These are phyloP conservation scores for Annulohypoxylon moriforme DNA, from an alignment of 495 filamentous ascomycete species.

Conservation along the genomic window DNA sequence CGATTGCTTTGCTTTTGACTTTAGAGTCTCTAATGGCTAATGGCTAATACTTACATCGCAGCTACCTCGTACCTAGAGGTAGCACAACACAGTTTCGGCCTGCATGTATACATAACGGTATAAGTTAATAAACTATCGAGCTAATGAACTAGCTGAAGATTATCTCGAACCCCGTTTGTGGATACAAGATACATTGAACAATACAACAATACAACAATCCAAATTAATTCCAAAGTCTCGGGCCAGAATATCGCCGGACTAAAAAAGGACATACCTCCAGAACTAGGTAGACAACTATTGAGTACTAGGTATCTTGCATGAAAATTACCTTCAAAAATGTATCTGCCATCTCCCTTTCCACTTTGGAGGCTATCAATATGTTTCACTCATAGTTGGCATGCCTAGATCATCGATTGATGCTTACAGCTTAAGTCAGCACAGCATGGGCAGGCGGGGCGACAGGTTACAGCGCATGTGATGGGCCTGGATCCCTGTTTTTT, in stretches of 20 bases:
- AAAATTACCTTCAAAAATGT: constrained; percentile 20
- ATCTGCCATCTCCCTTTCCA: constrained; percentile 27
- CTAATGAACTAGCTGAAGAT: constrained; percentile 2
- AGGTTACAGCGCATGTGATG: constrained; percentile 37
- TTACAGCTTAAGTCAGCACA: neutral
- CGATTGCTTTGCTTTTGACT: constrained; percentile 31
- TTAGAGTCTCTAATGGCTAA: neutral
- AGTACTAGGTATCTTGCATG: constrained; percentile 3
- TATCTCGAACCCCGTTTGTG: constrained; percentile 23
- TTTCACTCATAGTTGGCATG: constrained; percentile 29
- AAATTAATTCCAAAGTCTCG: constrained; percentile 29
- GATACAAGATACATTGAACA: neutral
- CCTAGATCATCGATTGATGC: no score
- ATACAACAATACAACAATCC: neutral
- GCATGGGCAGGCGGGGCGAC: neutral
- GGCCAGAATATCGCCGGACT: constrained; percentile 19
- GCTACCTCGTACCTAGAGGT: no score
- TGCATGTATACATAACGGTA: no score
- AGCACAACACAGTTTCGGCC: constrained; percentile 21
- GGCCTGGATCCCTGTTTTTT: constrained; percentile 22
- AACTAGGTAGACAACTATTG: constrained; percentile 15
- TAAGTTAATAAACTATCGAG: neutral
- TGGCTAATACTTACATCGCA: no score
- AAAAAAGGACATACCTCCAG: no score
- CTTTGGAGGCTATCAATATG: constrained; percentile 33